These are phyloP conservation scores for Trichophyton mentagrophytes DNA, from an alignment of 2,329 filamentous ascomycete species.

Conservation along the genomic window DNA sequence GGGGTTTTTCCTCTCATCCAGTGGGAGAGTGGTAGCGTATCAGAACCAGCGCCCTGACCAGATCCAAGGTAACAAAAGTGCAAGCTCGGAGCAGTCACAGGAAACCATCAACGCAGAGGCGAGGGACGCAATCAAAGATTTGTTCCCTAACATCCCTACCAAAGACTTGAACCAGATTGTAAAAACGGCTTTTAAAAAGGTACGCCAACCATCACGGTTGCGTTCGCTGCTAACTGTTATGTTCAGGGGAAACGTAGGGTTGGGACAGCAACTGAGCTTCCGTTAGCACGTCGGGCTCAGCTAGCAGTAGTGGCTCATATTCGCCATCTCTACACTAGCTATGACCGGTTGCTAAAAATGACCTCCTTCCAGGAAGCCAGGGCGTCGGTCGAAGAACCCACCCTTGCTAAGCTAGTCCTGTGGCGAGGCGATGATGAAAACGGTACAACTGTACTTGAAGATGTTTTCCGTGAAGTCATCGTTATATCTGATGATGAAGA, in stretches of 20 bases:
- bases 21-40: constrained; percentile 35
- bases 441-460: constrained; percentile 43
- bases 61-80: constrained; percentile 13
- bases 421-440: constrained; percentile 50
- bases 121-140: constrained; percentile 45
- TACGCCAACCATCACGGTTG: constrained; percentile 20
- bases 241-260: constrained; percentile 43
- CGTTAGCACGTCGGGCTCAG: constrained; percentile 45
- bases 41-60: constrained; percentile 20
- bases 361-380: constrained; percentile 44
- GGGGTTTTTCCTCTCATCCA: constrained; percentile 34
- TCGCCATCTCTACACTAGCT: constrained; percentile 49
- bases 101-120: constrained; percentile 44
- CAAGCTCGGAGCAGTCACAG: constrained; percentile 26
- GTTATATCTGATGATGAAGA: constrained; percentile 51
- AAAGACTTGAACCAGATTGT: constrained; percentile 46
- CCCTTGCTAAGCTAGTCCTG: constrained; percentile 45
- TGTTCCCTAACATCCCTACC: constrained; percentile 51
- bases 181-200: constrained; percentile 48
- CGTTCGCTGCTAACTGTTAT: constrained; percentile 14
- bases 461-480: constrained; percentile 52
- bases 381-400: constrained; percentile 41
- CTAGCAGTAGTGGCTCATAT: constrained; percentile 51
- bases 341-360: constrained; percentile 44
- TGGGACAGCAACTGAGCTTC: constrained; percentile 43